Evolutionary conservation across 169 alveolate species (phyloP).

Genomic region (Amoebophrya sp.): DNA sequence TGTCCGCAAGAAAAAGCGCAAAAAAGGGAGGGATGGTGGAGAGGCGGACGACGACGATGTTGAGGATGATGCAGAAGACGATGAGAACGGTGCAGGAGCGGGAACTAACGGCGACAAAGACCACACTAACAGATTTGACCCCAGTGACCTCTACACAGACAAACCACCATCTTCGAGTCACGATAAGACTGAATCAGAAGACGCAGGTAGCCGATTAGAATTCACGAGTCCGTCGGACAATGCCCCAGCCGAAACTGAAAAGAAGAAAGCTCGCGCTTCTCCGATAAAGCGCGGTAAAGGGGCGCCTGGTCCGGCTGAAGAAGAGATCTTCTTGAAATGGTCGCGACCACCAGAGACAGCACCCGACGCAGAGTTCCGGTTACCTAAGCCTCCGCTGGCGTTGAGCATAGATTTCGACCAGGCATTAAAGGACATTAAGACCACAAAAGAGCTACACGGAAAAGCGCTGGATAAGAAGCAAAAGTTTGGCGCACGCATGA

Average conservation of each 20-base stretch:
- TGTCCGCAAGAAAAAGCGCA: background rate
- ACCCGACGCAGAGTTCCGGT: background rate
- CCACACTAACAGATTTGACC: background rate
- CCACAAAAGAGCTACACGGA: background rate
- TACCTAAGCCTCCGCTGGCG: background rate
- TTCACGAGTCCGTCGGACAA: background rate
- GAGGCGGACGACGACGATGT: background rate
- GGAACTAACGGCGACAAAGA: background rate
- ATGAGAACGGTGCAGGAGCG: background rate
- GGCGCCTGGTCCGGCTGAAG: too few species aligned
- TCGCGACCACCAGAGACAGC: background rate
- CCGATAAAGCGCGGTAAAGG: background rate
- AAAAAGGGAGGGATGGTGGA: background rate
- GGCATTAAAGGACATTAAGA: background rate
- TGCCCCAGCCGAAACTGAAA: background rate
- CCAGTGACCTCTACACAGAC: too few species aligned
- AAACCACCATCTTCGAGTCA: too few species aligned
- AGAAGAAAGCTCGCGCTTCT: background rate
- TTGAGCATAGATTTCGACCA: background rate
- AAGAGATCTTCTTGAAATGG: background rate
- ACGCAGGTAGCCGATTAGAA: background rate
- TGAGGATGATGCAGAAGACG: background rate
- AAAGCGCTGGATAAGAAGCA: background rate
- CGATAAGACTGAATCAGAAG: background rate
- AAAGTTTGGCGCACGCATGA: background rate